Evolutionary conservation across 2,329 filamentous ascomycete genomes (phyloP).

Genomic region (Cytospora paraplurivora): DNA sequence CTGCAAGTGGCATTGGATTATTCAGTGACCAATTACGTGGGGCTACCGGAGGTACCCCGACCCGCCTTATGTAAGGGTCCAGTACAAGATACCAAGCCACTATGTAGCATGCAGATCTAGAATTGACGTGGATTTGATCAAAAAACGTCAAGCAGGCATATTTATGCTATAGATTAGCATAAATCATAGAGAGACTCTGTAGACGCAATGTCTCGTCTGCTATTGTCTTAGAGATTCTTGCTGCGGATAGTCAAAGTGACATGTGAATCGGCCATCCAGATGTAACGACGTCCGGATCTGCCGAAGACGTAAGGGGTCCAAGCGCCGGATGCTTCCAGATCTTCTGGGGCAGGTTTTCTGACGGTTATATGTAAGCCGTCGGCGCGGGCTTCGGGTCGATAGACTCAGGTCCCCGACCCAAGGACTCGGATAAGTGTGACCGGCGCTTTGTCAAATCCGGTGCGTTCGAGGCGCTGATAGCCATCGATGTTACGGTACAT

Average conservation of each 20-base stretch:
- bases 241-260: constrained; percentile 19
- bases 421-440: background rate
- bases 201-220: constrained; percentile 1
- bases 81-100: constrained; percentile 15
- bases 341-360: constrained; percentile 9
- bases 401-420: background rate
- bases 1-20: constrained; percentile 20
- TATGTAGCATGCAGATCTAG: constrained; percentile 7
- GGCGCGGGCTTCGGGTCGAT: constrained; percentile 1
- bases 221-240: constrained; percentile 5
- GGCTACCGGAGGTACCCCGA: background rate
- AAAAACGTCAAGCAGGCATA: background rate
- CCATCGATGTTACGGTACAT: no score
- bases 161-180: background rate
- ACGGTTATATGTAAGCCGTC: constrained; percentile 1
- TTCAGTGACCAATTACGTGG: constrained; percentile 28
- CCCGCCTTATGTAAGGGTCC: constrained; percentile 7
- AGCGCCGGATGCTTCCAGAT: constrained; percentile 20
- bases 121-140: background rate
- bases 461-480: background rate
- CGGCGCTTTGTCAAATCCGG: background rate
- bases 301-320: constrained; percentile 14
- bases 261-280: constrained; percentile 23
- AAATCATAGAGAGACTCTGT: background rate
- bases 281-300: constrained; percentile 22